Evolutionary conservation across 1,139 yeast genomes (phyloP).

Genomic region (Yamadazyma atlantica): DNA sequence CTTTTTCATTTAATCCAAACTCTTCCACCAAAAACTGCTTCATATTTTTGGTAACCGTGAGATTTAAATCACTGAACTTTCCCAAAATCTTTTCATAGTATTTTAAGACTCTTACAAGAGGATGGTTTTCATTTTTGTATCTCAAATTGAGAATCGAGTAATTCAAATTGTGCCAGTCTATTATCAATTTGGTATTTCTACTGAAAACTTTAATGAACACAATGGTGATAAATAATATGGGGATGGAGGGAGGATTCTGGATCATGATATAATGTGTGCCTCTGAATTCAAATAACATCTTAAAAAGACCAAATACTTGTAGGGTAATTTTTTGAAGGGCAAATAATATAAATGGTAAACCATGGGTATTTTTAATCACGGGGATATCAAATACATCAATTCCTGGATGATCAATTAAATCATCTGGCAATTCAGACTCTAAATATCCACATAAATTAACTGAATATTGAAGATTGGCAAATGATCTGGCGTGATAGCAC

Average conservation of each 20-base stretch:
- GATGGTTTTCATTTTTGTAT: constrained; percentile 53
- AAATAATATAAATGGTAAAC: constrained; percentile 58
- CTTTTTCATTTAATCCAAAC: constrained; percentile 44
- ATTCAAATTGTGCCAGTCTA: constrained; percentile 97
- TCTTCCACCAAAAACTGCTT: constrained; percentile 54
- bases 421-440: constrained; percentile 56
- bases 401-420: constrained; percentile 48
- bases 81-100: constrained; percentile 61
- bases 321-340: constrained; percentile 56
- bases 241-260: constrained; percentile 94
- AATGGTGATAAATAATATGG: constrained; percentile 66
- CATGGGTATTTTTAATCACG: constrained; percentile 39
- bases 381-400: constrained; percentile 54
- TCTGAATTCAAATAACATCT: constrained; percentile 51
- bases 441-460: constrained; percentile 87
- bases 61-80: constrained; percentile 55
- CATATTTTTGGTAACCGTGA: constrained; percentile 83
- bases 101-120: constrained; percentile 60
- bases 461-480: constrained; percentile 64
- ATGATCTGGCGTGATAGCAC: constrained; percentile 84
- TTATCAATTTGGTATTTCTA: constrained; percentile 61
- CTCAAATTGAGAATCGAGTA: constrained; percentile 77
- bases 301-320: constrained; percentile 52
- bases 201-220: constrained; percentile 53
- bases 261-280: constrained; percentile 72